Evolutionary conservation across 2,329 filamentous ascomycete genomes (phyloP), one percentile per base, ranked within the genome.

Genomic region (Lasiodiplodia gonubiensis): DNA sequence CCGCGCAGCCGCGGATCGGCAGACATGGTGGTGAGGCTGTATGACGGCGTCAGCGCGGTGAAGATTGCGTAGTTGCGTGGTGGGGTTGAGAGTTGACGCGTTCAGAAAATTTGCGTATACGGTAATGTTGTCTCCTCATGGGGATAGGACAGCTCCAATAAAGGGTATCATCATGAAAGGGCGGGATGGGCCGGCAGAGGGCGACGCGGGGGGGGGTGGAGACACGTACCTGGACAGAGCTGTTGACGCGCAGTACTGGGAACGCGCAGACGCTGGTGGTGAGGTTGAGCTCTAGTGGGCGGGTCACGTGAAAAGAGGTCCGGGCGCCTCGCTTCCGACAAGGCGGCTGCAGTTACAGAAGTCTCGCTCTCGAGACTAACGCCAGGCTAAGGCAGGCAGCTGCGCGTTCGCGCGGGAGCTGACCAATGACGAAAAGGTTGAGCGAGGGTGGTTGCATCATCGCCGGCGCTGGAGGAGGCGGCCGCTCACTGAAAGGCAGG

Each of bases 91-190:
- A n/a, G 10, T 52, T 59, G 35, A 39, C 7, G 54, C 42, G 37
- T 18, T 68, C 66, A 65, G 66, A 60, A 60, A 60, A 60, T 49
- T 66, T 66, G 67, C 67, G 67, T 68, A 68, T 68, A 66, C 60
- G 67, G 67, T 68, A 66, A 52, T 33, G 33, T 52, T 66, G 48
- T 68, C 46, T 66, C 67, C 67, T 68, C 77, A 72, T 74, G 78
- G 76, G 78, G 78, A 83, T 86, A 86, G 88, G 90, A 92, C 89
- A 92, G 90, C 90, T 92, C 90, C 90, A 92, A 92, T 92, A 90
- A 76, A 76, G 76, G 74, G 73, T 74, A 77, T 89, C 87, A 89
- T 89, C 87, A 87, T 81, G 51, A 14, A 52, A 53, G 37, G 49
- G 42, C 53, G 68, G 55, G 67, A 64, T 25, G 27, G 39, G 52